A percentile compares a stretch with the other conserved stretches of the same genome.
phyloP scores from a whole-genome alignment of 192 early-diverging fungal genomes.

The Dissophora ornata region DNA sequence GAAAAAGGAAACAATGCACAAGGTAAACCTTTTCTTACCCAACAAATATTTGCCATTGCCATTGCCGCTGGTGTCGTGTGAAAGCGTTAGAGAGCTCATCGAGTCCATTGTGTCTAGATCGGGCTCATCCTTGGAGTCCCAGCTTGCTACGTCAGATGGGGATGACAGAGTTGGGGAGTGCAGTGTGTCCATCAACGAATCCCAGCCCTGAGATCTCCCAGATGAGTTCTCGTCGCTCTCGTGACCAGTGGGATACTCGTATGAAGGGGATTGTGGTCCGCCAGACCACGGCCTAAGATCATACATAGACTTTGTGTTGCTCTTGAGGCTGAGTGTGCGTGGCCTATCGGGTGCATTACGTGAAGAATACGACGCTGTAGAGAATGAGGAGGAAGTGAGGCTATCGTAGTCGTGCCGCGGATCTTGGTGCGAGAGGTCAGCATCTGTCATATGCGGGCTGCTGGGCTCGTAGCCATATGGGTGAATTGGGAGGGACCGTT shows the following conservation, averaged over 20 bases:
- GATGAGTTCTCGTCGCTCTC: conserved; percentile 36
- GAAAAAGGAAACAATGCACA: neutral
- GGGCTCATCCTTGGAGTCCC: conserved; percentile 34
- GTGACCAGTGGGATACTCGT: conserved; percentile 15
- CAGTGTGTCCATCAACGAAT: conserved; percentile 49
- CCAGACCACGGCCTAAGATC: conserved; percentile 44
- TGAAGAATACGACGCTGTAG: conserved; percentile 10
- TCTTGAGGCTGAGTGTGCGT: conserved; percentile 48
- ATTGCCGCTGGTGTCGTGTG: conserved; percentile 25
- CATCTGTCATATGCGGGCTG: neutral
- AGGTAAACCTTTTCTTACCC: conserved; percentile 15
- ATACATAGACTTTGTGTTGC: conserved; percentile 52
- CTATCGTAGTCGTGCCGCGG: conserved; percentile 1
- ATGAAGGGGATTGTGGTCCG: conserved; percentile 19
- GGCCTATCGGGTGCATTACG: conserved; percentile 7
- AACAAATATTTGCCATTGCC: conserved; percentile 51
- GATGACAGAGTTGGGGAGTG: conserved; percentile 29
- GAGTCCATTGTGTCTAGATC: conserved; percentile 32
- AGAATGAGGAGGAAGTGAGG: conserved; percentile 14
- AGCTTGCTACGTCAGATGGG: conserved; percentile 23
- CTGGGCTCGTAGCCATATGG: neutral
- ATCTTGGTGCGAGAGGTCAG: neutral
- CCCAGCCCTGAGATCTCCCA: conserved; percentile 33
- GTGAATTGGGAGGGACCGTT: conserved; percentile 29
- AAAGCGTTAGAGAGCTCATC: conserved; percentile 11